A percentile compares a stretch with the other conserved stretches of the same genome.
phyloP scores from a whole-genome alignment of 2,329 filamentous ascomycete species.

The Alternaria infectoria region DNA sequence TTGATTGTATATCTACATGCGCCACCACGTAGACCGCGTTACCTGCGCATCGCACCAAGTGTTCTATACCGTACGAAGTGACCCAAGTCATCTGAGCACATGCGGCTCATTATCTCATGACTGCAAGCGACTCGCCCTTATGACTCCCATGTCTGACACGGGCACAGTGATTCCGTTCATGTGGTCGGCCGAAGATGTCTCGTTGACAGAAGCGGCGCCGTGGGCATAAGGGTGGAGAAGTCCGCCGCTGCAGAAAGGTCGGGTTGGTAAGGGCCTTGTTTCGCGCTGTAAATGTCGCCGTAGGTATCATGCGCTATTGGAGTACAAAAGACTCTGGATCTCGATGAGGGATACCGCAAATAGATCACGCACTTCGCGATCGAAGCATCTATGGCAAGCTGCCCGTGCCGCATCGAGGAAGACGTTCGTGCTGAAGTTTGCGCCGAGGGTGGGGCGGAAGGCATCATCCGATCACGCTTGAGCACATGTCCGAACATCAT shows the following conservation, averaged over 20 bases:
- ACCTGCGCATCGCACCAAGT: neutral
- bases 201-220: neutral
- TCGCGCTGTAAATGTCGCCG: neutral
- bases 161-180: neutral
- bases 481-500: neutral
- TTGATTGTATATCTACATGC: neutral
- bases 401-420: neutral
- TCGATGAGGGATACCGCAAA: neutral
- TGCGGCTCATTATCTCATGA: neutral
- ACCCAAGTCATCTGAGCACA: neutral
- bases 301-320: neutral
- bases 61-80: neutral
- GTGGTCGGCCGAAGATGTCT: neutral
- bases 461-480: conserved; percentile 2
- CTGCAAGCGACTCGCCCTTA: neutral
- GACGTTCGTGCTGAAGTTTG: conserved; percentile 1
- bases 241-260: neutral
- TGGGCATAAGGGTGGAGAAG: neutral
- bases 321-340: neutral
- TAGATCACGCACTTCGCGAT: neutral
- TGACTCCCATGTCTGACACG: neutral
- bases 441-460: neutral
- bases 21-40: neutral
- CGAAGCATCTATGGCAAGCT: neutral
- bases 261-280: neutral